A percentile compares a stretch with the other conserved stretches of the same genome.
Conservation (phyloP, 2,329 filamentous ascomycete genomes). For the Cladosporium sp. region DNA sequence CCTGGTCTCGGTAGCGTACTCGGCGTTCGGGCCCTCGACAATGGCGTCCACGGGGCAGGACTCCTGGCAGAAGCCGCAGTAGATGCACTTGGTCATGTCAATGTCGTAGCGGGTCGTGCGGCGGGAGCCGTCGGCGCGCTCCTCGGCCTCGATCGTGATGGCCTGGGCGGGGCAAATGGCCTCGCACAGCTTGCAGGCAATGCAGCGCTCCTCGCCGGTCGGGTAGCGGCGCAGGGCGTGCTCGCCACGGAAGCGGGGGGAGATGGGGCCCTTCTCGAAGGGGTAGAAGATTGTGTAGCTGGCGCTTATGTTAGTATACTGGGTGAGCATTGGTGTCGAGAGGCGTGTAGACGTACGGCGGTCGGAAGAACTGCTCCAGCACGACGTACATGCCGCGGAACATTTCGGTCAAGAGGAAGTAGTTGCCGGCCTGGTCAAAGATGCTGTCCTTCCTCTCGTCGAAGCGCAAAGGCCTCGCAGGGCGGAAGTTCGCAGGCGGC, state of each 20-base stretch:
- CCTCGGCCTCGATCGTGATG: conserved; percentile 98
- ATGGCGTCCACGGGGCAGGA: conserved; percentile 97
- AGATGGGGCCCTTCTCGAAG: conserved; percentile 98
- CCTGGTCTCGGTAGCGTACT: conserved; percentile 70
- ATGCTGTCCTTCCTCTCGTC: conserved; percentile 70
- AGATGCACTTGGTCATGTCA: conserved; percentile 99
- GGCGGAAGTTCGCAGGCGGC: conserved; percentile 73
- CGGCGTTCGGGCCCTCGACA: conserved; percentile 67
- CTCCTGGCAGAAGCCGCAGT: conserved; percentile 99
- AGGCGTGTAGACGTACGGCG: conserved; percentile 65
- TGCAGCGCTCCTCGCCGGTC: conserved; percentile 96
- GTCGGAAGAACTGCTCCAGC: conserved; percentile 95
- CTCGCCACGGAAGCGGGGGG: conserved; percentile 94
- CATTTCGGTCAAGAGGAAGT: conserved; percentile 95
- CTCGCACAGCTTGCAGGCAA: conserved; percentile 99
- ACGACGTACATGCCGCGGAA: conserved; percentile 95
- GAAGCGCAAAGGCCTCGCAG: conserved; percentile 68
- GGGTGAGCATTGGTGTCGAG: not conserved
- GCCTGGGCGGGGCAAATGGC: conserved; percentile 96
- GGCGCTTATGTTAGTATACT: conserved; percentile 14
- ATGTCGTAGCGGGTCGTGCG: conserved; percentile 97
- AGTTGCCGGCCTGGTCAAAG: conserved; percentile 80
- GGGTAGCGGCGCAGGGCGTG: conserved; percentile 95
- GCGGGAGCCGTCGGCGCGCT: conserved; percentile 90
- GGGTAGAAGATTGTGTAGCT: conserved; percentile 99